Evolutionary conservation across 805 yeast genomes (phyloP).

Genomic region (Saturnispora sekii): DNA sequence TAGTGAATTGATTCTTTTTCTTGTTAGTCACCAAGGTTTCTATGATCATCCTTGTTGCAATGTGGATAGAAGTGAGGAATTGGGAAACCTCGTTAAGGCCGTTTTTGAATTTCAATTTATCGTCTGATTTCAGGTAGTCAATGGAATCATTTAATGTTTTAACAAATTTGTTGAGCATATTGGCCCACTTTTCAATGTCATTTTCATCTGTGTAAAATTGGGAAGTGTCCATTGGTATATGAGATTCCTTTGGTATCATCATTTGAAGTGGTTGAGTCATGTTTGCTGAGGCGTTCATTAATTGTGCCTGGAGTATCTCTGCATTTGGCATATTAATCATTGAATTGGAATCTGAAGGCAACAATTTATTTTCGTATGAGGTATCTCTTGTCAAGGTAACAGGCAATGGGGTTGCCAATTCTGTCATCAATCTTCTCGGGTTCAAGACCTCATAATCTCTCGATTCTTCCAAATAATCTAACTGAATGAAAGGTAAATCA

Average conservation of each 20-base stretch:
- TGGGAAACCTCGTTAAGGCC: slow-evolving; percentile 47
- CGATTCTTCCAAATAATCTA: slow-evolving; percentile 27
- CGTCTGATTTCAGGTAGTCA: slow-evolving; percentile 41
- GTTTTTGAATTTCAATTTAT: slow-evolving; percentile 42
- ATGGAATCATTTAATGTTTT: slow-evolving; percentile 39
- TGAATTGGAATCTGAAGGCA: background rate
- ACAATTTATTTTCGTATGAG: background rate
- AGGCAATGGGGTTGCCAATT: slow-evolving; percentile 17
- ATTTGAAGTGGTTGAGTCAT: background rate
- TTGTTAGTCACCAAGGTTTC: slow-evolving; percentile 40
- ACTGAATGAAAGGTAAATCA: slow-evolving; percentile 42
- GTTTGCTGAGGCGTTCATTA: background rate
- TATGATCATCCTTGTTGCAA: slow-evolving; percentile 44
- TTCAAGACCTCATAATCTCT: slow-evolving; percentile 23
- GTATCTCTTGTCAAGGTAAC: slow-evolving; percentile 7
- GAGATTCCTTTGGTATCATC: background rate
- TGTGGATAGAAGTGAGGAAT: slow-evolving; percentile 41
- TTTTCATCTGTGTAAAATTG: slow-evolving; percentile 22
- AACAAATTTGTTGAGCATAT: slow-evolving; percentile 37
- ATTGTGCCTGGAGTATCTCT: background rate
- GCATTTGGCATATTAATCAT: background rate
- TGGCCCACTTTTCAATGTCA: slow-evolving; percentile 55
- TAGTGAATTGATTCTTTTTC: slow-evolving; percentile 37
- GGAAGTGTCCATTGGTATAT: background rate
- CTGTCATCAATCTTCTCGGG: slow-evolving; percentile 13